These are phyloP conservation scores for Immersiella caudata DNA, from an alignment of 495 filamentous ascomycete species.

Conservation along the genomic window DNA sequence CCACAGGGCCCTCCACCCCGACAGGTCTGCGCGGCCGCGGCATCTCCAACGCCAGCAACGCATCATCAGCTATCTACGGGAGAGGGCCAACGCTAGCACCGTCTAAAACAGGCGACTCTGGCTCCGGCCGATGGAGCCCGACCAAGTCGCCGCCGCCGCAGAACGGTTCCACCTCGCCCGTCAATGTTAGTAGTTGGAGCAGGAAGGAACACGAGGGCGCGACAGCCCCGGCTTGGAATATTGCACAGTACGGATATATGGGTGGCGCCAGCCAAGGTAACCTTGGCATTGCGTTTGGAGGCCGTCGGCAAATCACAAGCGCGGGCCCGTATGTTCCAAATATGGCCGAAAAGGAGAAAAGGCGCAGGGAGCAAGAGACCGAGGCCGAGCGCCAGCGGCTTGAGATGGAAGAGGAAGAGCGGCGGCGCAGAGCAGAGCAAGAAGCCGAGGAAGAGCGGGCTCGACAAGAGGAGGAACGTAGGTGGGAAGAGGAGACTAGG, in stretches of 20 bases:
- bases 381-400: constrained; percentile 61
- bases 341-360: constrained; percentile 59
- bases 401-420: constrained; percentile 68
- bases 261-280: constrained; percentile 96
- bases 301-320: constrained; percentile 87
- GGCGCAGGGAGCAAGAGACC: constrained; percentile 53
- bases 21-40: constrained; percentile 60
- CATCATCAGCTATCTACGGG: constrained; percentile 58
- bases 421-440: constrained; percentile 58
- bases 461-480: constrained; percentile 68
- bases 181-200: constrained; percentile 82
- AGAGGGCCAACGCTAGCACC: constrained; percentile 45
- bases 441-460: constrained; percentile 73
- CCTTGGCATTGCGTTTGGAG: constrained; percentile 89
- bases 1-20: constrained; percentile 59
- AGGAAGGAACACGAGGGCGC: constrained; percentile 76
- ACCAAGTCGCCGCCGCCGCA: constrained; percentile 55
- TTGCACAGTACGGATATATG: constrained; percentile 98
- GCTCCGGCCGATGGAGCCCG: constrained; percentile 63
- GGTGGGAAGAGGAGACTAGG: constrained; percentile 79
- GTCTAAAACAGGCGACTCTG: constrained; percentile 51
- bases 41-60: constrained; percentile 68
- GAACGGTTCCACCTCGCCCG: constrained; percentile 43
- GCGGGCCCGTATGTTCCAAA: constrained; percentile 77
- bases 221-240: constrained; percentile 95